Percentiles rank a stretch among this genome's conserved stretches.
Conservation (phyloP, 2,329 filamentous ascomycete species). For the Botrytis paeoniae region DNA sequence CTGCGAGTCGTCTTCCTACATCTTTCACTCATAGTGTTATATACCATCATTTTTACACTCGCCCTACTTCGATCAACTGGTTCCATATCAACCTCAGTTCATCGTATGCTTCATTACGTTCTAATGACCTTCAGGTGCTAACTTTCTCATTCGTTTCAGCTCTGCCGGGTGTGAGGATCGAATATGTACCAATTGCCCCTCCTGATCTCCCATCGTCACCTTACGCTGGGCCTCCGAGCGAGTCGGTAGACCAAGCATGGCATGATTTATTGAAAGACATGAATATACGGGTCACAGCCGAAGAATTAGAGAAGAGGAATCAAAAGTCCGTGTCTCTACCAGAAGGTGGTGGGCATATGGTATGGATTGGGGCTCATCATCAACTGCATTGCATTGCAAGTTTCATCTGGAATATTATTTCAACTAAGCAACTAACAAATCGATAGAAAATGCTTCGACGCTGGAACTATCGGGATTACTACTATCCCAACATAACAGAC, state of each 20-base stretch:
- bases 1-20: not conserved
- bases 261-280: constrained; percentile 19
- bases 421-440: not conserved
- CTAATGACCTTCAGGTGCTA: not conserved
- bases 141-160: not conserved
- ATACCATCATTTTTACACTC: not conserved
- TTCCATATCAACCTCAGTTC: not conserved
- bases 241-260: constrained; percentile 19
- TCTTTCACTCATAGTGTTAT: not conserved
- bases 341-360: constrained; percentile 13
- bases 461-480: constrained; percentile 8
- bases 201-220: constrained; percentile 4
- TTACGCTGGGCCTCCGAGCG: constrained; percentile 12
- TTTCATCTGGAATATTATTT: not conserved
- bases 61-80: not conserved
- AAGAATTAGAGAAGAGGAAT: constrained; percentile 8
- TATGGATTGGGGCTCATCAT: constrained; percentile 13
- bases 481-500: constrained; percentile 11
- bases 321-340: constrained; percentile 13
- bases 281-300: constrained; percentile 14
- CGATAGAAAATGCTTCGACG: constrained; percentile 10
- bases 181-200: not conserved
- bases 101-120: not conserved
- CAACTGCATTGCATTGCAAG: constrained; percentile 12
- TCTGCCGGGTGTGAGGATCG: not conserved